Base-by-base conservation (phyloP, 2,329 filamentous ascomycete genomes). In the Pleomassaria siparia region DNA sequence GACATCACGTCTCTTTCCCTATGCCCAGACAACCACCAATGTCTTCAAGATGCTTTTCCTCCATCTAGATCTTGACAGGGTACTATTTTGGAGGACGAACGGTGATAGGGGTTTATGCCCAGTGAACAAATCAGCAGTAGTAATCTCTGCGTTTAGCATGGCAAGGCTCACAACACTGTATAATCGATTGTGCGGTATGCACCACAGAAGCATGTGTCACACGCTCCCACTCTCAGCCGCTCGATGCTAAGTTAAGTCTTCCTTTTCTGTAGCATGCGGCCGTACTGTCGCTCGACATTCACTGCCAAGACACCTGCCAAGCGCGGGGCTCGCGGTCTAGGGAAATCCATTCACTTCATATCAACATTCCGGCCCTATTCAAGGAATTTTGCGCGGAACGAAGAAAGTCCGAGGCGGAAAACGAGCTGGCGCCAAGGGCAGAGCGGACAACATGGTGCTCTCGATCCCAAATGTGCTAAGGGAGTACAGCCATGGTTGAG, bases 401-500 rank as follows among this genome's bases (percentile, higher is more conserved):
- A 40, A 45, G 33, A 40, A 8, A 15, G 2, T n/a, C 43, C 43
- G 40, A 45, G 43, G 5, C 44, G 44, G 44, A 46, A 41, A 36
- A 28, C 44, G 8, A 28, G 28, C 16, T 44, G 21, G 18, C 40
- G 49, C 46, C 47, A 51, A 32, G 29, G 29, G 29, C 29, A 5
- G 5, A 48, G 49, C 39, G 56, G 49, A 52, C 64, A 66, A 60
- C 64, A 67, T 33, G 63, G 64, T 68, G 45, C 62, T 64, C 63
- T 60, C 16, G 37, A 32, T 26, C 33, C 30, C 45, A 51, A 49
- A 47, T 48, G 49, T 45, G 51, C 55, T 56, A 60, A 58, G 55
- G 54, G 54, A 47, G 54, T 28, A 26, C 7, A 12, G 7, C 25
- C 7, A 26, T 12, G 25, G 29, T 11, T 9, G 10, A n/a, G 29